Evolutionary conservation across 176 grass and related monocot species (phyloP).

Genomic region (Carex parvula): DNA sequence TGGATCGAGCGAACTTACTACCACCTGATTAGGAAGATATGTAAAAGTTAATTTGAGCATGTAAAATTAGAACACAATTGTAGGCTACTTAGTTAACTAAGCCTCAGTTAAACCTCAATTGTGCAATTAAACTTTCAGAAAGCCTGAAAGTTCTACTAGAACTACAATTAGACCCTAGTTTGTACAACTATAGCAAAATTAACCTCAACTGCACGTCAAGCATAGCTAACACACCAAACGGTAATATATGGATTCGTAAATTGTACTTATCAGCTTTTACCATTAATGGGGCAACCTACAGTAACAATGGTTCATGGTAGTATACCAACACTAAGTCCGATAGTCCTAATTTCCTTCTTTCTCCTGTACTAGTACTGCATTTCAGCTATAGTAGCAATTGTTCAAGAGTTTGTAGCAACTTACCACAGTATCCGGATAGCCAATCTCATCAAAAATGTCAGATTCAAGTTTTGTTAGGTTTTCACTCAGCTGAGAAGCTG

Average conservation of each 20-base stretch:
- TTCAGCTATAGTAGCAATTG: constrained; percentile 16
- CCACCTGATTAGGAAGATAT: constrained; percentile 41
- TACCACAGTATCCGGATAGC: constrained; percentile 51
- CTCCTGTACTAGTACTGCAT: neutral
- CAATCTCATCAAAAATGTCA: constrained; percentile 85
- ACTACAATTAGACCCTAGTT: neutral
- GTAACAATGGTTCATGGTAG: neutral
- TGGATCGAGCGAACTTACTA: constrained; percentile 51
- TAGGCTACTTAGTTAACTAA: neutral
- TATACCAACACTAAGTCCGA: neutral
- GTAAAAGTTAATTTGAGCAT: constrained; percentile 7
- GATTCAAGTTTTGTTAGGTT: constrained; percentile 60
- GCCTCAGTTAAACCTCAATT: neutral
- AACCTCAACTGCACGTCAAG: neutral
- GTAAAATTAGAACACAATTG: neutral
- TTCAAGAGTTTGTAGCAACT: constrained; percentile 20
- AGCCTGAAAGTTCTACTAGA: neutral
- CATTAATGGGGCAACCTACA: neutral
- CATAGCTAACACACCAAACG: neutral
- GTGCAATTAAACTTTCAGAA: neutral
- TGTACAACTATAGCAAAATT: neutral
- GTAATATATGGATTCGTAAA: neutral
- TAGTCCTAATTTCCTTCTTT: neutral
- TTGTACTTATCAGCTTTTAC: neutral
- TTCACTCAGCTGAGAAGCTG: constrained; percentile 38